Evolutionary conservation across 192 early-diverging fungal genomes (phyloP).

Genomic region (Phlyctochytrium planicorne): DNA sequence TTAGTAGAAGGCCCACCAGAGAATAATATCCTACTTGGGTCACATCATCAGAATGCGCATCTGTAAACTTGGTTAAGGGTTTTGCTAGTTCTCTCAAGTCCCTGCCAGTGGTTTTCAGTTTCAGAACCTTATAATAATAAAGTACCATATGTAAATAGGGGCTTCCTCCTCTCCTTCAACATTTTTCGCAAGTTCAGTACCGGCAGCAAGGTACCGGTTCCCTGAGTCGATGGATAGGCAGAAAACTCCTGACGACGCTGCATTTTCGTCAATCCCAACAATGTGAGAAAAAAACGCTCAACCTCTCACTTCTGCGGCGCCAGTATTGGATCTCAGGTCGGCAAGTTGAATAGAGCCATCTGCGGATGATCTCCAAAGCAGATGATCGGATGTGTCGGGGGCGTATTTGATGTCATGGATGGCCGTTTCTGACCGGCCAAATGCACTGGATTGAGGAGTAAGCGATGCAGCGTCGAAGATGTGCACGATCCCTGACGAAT

Average conservation of each 20-base stretch:
- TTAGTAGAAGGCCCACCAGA: background rate
- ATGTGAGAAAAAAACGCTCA: too few relatives aligned
- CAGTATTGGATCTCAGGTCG: background rate
- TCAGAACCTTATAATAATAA: conserved; percentile 4
- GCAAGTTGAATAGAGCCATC: background rate
- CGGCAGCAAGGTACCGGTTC: conserved; percentile 36
- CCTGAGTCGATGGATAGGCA: conserved; percentile 34
- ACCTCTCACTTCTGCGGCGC: too few relatives aligned
- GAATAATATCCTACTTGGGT: conserved; percentile 34
- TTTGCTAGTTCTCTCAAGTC: conserved; percentile 27
- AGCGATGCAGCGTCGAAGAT: background rate
- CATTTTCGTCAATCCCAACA: background rate
- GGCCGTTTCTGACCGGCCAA: background rate
- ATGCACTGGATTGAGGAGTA: background rate
- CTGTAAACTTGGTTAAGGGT: conserved; percentile 34
- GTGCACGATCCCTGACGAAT: background rate
- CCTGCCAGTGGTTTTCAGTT: conserved; percentile 12
- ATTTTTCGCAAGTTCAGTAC: conserved; percentile 33
- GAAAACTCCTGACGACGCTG: conserved; percentile 33
- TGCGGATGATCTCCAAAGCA: background rate
- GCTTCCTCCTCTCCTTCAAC: conserved; percentile 43
- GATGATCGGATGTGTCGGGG: background rate
- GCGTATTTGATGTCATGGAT: conserved; percentile 26
- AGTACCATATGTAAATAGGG: conserved; percentile 40
- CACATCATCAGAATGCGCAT: conserved; percentile 56